phyloP scores from a whole-genome alignment of 2,329 filamentous ascomycete species.

The Bipolaris zeicola region DNA sequence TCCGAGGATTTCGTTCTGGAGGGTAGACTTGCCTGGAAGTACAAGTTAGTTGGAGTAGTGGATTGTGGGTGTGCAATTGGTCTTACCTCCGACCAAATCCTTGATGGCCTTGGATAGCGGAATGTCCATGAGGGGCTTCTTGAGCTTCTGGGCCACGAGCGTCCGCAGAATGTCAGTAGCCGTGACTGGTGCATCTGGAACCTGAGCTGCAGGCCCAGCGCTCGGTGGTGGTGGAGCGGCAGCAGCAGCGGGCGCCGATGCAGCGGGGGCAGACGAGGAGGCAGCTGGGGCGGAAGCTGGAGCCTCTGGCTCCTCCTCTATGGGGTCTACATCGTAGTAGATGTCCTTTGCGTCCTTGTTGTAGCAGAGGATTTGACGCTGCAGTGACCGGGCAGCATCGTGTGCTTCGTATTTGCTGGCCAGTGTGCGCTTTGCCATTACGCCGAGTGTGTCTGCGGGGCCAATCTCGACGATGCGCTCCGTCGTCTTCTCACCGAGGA shows the following conservation, averaged over 20 bases:
- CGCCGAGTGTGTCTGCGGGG: slow-evolving; percentile 93
- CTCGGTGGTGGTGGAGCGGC: slow-evolving; percentile 65
- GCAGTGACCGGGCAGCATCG: slow-evolving; percentile 93
- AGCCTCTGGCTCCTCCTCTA: slow-evolving; percentile 75
- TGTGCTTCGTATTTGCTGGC: slow-evolving; percentile 98
- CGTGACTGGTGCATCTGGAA: slow-evolving; percentile 84
- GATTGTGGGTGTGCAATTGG: slow-evolving; percentile 6
- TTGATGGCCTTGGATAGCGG: slow-evolving; percentile 97
- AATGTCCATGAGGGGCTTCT: slow-evolving; percentile 88
- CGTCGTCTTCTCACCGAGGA: slow-evolving; percentile 92
- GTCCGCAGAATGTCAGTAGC: slow-evolving; percentile 89
- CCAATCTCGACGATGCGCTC: slow-evolving; percentile 98
- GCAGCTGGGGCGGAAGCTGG: slow-evolving; percentile 55
- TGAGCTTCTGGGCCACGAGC: slow-evolving; percentile 94
- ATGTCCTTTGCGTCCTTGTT: slow-evolving; percentile 99
- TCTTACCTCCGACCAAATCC: slow-evolving; percentile 92
- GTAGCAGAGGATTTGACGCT: slow-evolving; percentile 97
- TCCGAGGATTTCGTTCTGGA: slow-evolving; percentile 98
- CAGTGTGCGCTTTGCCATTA: slow-evolving; percentile 95
- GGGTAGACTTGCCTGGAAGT: slow-evolving; percentile 84
- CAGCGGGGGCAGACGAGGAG: slow-evolving; percentile 55
- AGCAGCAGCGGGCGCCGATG: slow-evolving; percentile 59
- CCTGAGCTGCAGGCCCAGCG: slow-evolving; percentile 82
- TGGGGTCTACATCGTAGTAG: slow-evolving; percentile 96
- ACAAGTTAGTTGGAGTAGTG: slow-evolving; percentile 21